Evolutionary conservation across 2,329 filamentous ascomycete genomes (phyloP), one percentile per base, ranked within the genome.

Genomic region (Pyrenochaeta sp.): DNA sequence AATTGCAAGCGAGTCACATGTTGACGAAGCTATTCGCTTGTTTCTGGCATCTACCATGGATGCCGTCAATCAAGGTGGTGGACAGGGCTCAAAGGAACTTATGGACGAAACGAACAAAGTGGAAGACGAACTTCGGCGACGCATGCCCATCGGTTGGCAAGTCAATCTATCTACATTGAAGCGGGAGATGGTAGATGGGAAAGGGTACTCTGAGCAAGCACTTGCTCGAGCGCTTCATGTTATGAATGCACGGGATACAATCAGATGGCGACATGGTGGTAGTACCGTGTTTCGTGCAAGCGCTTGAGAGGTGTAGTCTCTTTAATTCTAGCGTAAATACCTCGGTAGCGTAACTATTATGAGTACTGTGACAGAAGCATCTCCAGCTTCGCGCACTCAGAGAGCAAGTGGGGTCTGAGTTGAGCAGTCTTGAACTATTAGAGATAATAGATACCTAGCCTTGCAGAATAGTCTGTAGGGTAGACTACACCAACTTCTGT

Each of bases 1-100:
- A 3, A 81, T 96, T 28, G 94, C 93, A 2, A 92, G 88, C 0
- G 93, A 96, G 71, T 80, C 84, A 32, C 94, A 99, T 65, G 94
- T 99, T 38, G 93, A 99, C 65, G 94, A 99, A 75, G 94, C 94
- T 2, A 99, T 99, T 62, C 87, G 94, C 0, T 82, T 99, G 11
- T 99, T 99, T 85, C 78, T 99, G 20, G 94, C 92, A 55, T 92
- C 87, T 3, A 99, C 94, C 44, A 97, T 99, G 94, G 93, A 99
- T 65, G 94, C 94, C 6, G 91, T 97, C 43, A 93, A 90, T 47
- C 90, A 96, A 63, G 93, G 92, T 48, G 87, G 88, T 57, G 89
- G 87, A 53, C 71, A 73, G 22, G 90, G 89, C 24, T 91, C 86
- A 64, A 87, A 90, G 51, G 93, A 97, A 73, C 77, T 97, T 42